Conservation (phyloP, 2,329 filamentous ascomycete species). For the Calonectria fujianensis region DNA sequence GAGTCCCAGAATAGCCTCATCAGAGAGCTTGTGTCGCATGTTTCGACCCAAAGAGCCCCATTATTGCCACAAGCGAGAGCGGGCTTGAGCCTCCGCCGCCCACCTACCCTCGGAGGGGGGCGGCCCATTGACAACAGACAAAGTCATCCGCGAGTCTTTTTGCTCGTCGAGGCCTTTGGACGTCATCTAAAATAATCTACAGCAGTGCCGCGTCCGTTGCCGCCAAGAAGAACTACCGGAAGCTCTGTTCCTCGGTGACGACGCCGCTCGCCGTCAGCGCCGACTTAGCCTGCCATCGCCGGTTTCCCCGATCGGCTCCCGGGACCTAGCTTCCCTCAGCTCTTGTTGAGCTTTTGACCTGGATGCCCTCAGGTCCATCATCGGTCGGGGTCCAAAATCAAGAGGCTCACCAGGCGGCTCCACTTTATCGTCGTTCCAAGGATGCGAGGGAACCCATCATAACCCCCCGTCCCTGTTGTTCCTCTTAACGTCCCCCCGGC, state of each 20-base stretch:
- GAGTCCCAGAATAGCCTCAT: slow-evolving; percentile 25
- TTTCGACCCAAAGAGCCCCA: slow-evolving; percentile 12
- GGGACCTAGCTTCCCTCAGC: not conserved
- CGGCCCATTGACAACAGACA: not conserved
- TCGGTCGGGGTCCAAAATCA: slow-evolving; percentile 13
- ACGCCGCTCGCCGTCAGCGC: slow-evolving; percentile 4
- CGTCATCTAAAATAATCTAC: not conserved
- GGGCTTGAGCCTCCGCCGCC: slow-evolving; percentile 36
- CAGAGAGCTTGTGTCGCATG: slow-evolving; percentile 16
- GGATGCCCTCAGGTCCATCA: not conserved
- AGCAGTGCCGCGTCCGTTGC: not conserved
- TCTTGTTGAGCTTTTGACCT: not conserved
- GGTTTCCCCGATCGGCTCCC: not conserved
- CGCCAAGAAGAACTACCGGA: not conserved
- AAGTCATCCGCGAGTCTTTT: not conserved
- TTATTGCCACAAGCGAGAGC: not conserved
- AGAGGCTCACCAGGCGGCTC: not conserved
- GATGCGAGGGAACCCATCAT: slow-evolving; percentile 11
- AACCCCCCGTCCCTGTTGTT: slow-evolving; percentile 4
- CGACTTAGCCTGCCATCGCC: not conserved
- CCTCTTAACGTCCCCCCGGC: slow-evolving; percentile 32
- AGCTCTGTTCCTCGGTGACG: not conserved
- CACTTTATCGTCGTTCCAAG: slow-evolving; percentile 9
- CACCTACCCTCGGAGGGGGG: not conserved
- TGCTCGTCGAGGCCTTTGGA: not conserved